Conservation (phyloP, 495 filamentous ascomycete species). For the Letharia lupina region DNA sequence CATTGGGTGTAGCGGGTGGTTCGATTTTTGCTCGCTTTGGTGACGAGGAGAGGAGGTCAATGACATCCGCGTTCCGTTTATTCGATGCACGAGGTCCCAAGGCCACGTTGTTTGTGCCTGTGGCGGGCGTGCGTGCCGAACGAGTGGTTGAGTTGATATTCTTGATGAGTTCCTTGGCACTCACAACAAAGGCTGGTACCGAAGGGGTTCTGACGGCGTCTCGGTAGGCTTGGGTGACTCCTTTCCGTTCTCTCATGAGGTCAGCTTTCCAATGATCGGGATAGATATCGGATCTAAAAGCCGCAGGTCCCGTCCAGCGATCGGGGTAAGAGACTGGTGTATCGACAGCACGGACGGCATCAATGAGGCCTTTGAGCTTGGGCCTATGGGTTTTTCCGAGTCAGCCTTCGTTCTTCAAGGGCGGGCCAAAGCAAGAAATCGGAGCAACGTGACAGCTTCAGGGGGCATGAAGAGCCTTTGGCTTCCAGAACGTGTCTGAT, state of each 20-base stretch:
- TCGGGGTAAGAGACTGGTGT: constrained; percentile 16
- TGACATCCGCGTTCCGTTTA: not conserved
- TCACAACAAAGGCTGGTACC: constrained; percentile 13
- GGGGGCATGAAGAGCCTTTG: not conserved
- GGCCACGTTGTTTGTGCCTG: constrained; percentile 3
- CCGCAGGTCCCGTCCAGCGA: constrained; percentile 16
- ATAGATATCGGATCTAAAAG: constrained; percentile 13
- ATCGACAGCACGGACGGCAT: constrained; percentile 9
- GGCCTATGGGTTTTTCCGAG: not conserved
- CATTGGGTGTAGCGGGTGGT: not conserved
- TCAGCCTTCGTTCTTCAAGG: not conserved
- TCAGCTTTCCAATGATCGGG: constrained; percentile 12
- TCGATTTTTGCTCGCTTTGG: constrained; percentile 14
- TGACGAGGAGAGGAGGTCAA: not conserved
- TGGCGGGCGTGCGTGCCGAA: not conserved
- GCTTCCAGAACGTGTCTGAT: not conserved
- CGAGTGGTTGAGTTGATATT: not conserved
- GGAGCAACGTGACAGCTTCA: not conserved
- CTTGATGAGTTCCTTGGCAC: constrained; percentile 1
- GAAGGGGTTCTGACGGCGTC: not conserved
- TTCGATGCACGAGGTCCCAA: not conserved
- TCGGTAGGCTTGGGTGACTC: constrained; percentile 1
- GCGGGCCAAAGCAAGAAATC: not conserved
- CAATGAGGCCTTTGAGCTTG: constrained; percentile 14
- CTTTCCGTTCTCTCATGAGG: not conserved